phyloP scores from a whole-genome alignment of 345 rosid species.

The Abelmoschus esculentus region DNA sequence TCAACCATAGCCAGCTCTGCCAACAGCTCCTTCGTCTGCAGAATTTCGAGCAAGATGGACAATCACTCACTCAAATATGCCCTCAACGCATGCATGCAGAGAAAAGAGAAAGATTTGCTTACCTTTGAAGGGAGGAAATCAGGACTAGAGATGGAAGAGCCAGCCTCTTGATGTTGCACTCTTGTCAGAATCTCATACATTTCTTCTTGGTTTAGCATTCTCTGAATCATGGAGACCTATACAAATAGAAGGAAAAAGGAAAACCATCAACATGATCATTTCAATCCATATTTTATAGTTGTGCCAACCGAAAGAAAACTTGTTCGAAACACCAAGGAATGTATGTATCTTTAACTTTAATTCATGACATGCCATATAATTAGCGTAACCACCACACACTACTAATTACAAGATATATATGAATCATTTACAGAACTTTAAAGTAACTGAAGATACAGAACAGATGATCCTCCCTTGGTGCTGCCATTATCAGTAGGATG shows the following conservation, averaged over 20 bases:
- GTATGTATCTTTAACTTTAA: background rate
- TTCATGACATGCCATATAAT: background rate
- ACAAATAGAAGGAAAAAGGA: background rate
- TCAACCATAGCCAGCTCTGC: conserved; percentile 74
- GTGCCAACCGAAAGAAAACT: background rate
- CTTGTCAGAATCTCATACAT: conserved; percentile 58
- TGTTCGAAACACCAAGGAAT: background rate
- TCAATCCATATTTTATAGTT: background rate
- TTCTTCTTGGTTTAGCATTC: conserved; percentile 79
- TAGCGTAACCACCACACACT: background rate
- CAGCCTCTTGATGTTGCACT: conserved; percentile 38
- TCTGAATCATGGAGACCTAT: conserved; percentile 35
- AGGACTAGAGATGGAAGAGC: conserved; percentile 45
- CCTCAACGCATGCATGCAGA: no score
- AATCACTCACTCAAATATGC: no score
- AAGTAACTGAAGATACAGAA: no score
- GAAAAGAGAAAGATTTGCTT: no score
- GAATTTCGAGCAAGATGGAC: background rate
- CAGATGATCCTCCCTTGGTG: no score
- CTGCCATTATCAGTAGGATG: no score
- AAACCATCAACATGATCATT: background rate
- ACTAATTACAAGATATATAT: no score
- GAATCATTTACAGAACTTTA: no score
- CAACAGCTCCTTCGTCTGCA: conserved; percentile 68
- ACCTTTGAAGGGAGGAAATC: conserved; percentile 33